A percentile compares a stretch with the other conserved stretches of the same genome.
Evolutionary conservation across 768 basidiomycete genomes (phyloP).

Genomic region (Peribolospora kevripleyi): DNA sequence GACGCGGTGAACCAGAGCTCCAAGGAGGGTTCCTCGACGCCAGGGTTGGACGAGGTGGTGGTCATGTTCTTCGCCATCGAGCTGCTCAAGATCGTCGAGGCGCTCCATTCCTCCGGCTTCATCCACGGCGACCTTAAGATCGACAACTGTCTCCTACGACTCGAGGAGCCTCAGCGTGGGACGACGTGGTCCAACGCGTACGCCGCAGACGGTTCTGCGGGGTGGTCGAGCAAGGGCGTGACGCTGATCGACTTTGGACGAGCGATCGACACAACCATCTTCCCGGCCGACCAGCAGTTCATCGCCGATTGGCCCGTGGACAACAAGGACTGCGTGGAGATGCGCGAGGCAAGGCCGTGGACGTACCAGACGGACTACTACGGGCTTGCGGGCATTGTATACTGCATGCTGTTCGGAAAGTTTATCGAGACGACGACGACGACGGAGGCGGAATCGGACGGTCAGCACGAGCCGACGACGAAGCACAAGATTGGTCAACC

Average conservation of each 20-base stretch:
- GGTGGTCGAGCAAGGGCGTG: constrained; percentile 72
- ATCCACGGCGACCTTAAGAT: constrained; percentile 98
- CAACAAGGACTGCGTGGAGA: constrained; percentile 74
- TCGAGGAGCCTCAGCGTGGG: constrained; percentile 56
- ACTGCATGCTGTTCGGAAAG: constrained; percentile 89
- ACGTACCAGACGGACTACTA: constrained; percentile 89
- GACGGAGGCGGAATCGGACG: constrained; percentile 13
- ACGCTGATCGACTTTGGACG: constrained; percentile 95
- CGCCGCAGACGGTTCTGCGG: constrained; percentile 47
- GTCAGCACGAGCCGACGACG: background rate
- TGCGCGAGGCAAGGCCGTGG: constrained; percentile 62
- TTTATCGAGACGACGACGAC: constrained; percentile 52
- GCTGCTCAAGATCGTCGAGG: constrained; percentile 56
- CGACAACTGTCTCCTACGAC: constrained; percentile 86
- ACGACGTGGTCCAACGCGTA: constrained; percentile 52
- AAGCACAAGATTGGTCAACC: constrained; percentile 45
- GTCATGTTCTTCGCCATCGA: constrained; percentile 90
- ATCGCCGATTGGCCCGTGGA: constrained; percentile 71
- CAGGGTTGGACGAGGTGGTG: constrained; percentile 59
- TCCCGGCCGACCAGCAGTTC: constrained; percentile 56
- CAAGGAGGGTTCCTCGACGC: constrained; percentile 25
- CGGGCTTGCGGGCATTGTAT: constrained; percentile 80
- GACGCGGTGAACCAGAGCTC: constrained; percentile 75
- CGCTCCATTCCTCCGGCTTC: constrained; percentile 55
- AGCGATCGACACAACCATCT: constrained; percentile 60